Evolutionary conservation across 140 eudicot species (phyloP).

Genomic region (Cichorium intybus): DNA sequence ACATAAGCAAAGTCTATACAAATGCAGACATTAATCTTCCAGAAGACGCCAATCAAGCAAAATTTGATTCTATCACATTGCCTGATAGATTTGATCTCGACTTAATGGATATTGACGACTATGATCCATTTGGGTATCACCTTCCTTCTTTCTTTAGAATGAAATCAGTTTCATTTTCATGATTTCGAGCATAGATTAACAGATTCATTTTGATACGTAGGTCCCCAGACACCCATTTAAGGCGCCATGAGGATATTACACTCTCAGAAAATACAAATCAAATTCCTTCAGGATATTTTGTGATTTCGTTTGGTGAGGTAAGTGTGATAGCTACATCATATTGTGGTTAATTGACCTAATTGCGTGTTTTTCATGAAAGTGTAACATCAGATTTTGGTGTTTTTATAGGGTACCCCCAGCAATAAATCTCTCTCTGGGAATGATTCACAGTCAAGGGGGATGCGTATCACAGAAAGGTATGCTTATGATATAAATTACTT

Average conservation of each 20-base stretch:
- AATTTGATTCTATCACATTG: slow-evolving; percentile 67
- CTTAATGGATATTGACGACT: slow-evolving; percentile 50
- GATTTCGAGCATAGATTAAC: background rate
- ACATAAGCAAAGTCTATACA: slow-evolving; percentile 53
- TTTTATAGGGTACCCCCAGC: slow-evolving; percentile 37
- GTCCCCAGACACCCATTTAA: slow-evolving; percentile 57
- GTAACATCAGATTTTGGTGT: background rate
- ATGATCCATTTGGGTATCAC: slow-evolving; percentile 40
- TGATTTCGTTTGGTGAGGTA: slow-evolving; percentile 64
- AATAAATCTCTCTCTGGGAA: slow-evolving; percentile 23
- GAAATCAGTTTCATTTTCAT: background rate
- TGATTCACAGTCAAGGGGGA: slow-evolving; percentile 30
- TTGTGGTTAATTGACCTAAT: background rate
- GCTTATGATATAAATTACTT: background rate
- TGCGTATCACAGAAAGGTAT: slow-evolving; percentile 57
- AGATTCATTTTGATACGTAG: slow-evolving; percentile 29
- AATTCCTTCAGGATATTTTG: slow-evolving; percentile 59
- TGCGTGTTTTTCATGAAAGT: slow-evolving; percentile 6
- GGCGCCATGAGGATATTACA: slow-evolving; percentile 73
- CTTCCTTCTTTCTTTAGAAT: background rate
- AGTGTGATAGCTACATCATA: background rate
- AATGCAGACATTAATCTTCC: slow-evolving; percentile 62
- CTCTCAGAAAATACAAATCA: slow-evolving; percentile 42
- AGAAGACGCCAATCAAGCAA: slow-evolving; percentile 76
- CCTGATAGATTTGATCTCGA: slow-evolving; percentile 78